These are phyloP conservation scores for Conoideocrella luteorostrata DNA, from an alignment of 2,329 filamentous ascomycete genomes.

Conservation along the genomic window DNA sequence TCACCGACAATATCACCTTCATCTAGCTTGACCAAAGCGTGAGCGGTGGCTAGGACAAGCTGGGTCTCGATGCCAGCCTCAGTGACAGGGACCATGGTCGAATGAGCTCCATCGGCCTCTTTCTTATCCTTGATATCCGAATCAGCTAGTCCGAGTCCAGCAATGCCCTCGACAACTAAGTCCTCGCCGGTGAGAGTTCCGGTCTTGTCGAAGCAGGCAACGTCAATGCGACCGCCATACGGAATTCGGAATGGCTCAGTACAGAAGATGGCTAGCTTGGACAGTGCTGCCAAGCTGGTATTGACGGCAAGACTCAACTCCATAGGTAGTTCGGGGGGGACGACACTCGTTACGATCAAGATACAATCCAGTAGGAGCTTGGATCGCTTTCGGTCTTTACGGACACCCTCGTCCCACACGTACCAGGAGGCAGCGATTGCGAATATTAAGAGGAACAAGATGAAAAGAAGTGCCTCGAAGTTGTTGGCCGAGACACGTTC, in stretches of 20 bases:
- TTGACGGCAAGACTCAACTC: conserved; percentile 96
- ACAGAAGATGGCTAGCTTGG: conserved; percentile 95
- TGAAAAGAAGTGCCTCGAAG: conserved; percentile 91
- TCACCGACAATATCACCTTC: conserved; percentile 97
- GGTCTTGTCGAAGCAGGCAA: conserved; percentile 98
- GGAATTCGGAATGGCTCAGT: conserved; percentile 98
- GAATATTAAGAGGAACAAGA: conserved; percentile 92
- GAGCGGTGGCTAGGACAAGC: conserved; percentile 87
- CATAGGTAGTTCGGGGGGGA: conserved; percentile 98
- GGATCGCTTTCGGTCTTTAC: conserved; percentile 89
- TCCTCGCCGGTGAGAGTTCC: conserved; percentile 95
- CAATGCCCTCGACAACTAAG: conserved; percentile 92
- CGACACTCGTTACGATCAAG: conserved; percentile 94
- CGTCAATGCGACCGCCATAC: conserved; percentile 87
- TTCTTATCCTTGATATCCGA: conserved; percentile 56
- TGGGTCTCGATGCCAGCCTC: conserved; percentile 75
- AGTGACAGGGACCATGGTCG: conserved; percentile 64
- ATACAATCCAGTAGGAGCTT: conserved; percentile 96
- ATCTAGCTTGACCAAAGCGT: conserved; percentile 91
- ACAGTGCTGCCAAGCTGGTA: conserved; percentile 88
- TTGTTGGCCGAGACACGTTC: conserved; percentile 99
- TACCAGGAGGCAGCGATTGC: conserved; percentile 98
- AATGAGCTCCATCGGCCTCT: conserved; percentile 78
- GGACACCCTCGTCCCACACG: conserved; percentile 95
- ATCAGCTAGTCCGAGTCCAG: conserved; percentile 72